Percentiles rank a stretch among this genome's conserved stretches.
Conservation (phyloP, 441 rosid species). For the Euphorbia schlechtendalii region DNA sequence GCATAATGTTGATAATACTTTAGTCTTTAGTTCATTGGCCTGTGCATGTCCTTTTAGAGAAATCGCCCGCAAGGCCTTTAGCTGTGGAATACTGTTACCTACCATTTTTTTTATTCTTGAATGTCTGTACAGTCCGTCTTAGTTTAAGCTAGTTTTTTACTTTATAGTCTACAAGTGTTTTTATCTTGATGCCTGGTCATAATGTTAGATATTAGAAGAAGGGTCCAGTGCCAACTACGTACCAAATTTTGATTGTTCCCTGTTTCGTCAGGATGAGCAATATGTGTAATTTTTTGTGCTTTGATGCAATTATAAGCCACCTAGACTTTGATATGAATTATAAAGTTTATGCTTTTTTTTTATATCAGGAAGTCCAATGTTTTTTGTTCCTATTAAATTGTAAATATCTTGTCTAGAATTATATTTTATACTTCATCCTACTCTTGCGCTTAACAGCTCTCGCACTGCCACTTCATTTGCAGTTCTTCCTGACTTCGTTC, state of each 20-base stretch:
- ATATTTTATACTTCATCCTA: not conserved
- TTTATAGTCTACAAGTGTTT: not conserved
- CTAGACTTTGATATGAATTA: not conserved
- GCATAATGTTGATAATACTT: no score
- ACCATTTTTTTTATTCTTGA: constrained; percentile 1
- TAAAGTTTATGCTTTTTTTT: not conserved
- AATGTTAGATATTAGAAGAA: not conserved
- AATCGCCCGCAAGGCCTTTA: not conserved
- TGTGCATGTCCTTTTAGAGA: not conserved
- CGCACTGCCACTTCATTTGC: constrained; percentile 29
- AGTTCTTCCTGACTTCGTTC: constrained; percentile 85
- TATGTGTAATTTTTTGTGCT: not conserved
- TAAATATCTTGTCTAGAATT: not conserved
- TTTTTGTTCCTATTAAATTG: not conserved
- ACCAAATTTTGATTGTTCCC: not conserved
- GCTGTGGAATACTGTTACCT: not conserved
- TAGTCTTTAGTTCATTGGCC: not conserved
- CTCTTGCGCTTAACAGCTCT: not conserved
- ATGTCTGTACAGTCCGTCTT: not conserved
- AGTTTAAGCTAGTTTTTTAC: not conserved
- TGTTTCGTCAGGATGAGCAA: not conserved
- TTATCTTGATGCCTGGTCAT: not conserved
- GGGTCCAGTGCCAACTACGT: not conserved
- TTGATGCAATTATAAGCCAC: not conserved
- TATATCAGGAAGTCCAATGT: constrained; percentile 14